phyloP scores from a whole-genome alignment of 164 flowering plant species.

The Aristolochia contorta region DNA sequence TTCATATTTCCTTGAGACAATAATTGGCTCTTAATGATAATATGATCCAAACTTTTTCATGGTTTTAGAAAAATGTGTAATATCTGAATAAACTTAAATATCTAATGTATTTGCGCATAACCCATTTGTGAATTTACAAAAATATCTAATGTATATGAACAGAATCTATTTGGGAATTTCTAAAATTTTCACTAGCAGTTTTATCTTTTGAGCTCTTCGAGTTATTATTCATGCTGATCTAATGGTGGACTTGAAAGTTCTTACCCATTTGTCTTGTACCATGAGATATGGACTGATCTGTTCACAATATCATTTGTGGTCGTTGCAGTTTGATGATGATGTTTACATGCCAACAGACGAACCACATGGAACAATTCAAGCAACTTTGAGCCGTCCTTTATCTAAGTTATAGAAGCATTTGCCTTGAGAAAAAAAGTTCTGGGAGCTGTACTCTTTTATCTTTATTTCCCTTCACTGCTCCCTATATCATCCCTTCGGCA shows the following conservation, averaged over 20 bases:
- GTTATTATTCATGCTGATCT: not conserved
- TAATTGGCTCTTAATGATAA: not conserved
- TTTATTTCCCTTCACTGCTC: too few relatives aligned
- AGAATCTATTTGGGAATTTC: not conserved
- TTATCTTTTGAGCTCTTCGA: not conserved
- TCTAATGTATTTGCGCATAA: not conserved
- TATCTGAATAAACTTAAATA: too few relatives aligned
- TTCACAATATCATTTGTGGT: not conserved
- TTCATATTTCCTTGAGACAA: not conserved
- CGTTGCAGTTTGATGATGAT: conserved; percentile 80
- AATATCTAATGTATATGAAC: not conserved
- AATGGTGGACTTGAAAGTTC: not conserved
- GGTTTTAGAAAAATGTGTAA: too few relatives aligned
- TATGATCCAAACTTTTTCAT: not conserved
- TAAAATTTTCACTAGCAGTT: not conserved
- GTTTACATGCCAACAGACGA: conserved; percentile 89
- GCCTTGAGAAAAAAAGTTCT: too few relatives aligned
- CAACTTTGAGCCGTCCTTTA: conserved; percentile 56
- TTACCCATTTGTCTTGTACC: not conserved
- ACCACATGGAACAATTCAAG: conserved; percentile 96
- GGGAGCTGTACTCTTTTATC: too few relatives aligned
- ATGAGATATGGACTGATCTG: not conserved
- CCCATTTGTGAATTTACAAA: not conserved
- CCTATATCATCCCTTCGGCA: too few relatives aligned
- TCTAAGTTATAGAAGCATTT: conserved; percentile 49